Evolutionary conservation across 495 filamentous ascomycete species (phyloP).

Genomic region (Talaromyces wortmannii): DNA sequence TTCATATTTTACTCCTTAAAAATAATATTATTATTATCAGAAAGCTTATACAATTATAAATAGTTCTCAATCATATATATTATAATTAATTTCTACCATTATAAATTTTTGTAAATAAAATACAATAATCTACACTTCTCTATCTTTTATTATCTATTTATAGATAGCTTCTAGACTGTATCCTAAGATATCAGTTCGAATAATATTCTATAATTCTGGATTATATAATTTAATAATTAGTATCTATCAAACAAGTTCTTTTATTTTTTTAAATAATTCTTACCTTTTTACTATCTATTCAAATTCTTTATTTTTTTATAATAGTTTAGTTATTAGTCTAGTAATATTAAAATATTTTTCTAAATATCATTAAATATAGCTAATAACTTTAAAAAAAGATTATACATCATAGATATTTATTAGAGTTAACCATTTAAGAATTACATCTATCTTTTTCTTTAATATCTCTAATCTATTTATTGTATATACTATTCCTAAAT

Average conservation of each 20-base stretch:
- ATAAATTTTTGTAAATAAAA: slow-evolving; percentile 17
- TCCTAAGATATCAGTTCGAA: not conserved
- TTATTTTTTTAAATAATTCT: slow-evolving; percentile 6
- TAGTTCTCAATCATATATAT: too few species aligned
- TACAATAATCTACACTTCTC: slow-evolving; percentile 3
- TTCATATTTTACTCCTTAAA: slow-evolving; percentile 7
- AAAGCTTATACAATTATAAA: too few species aligned
- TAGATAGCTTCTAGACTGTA: not conserved
- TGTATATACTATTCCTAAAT: slow-evolving; percentile 8
- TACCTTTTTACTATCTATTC: not conserved
- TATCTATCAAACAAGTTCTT: not conserved
- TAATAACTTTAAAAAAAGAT: slow-evolving; percentile 4
- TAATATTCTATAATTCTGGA: not conserved
- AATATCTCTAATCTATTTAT: slow-evolving; percentile 5
- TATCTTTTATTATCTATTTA: not conserved
- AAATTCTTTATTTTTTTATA: too few species aligned
- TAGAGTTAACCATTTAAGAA: too few species aligned
- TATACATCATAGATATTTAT: too few species aligned
- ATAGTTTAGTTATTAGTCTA: not conserved
- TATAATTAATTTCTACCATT: slow-evolving; percentile 20
- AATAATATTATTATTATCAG: too few species aligned
- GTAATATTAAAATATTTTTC: slow-evolving; percentile 3
- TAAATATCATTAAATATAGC: slow-evolving; percentile 11
- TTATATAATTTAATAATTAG: not conserved
- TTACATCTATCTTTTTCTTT: slow-evolving; percentile 7